These are phyloP conservation scores for Basidiobolus meristosporus DNA, from an alignment of 371 early-diverging fungal species.

Conservation along the genomic window DNA sequence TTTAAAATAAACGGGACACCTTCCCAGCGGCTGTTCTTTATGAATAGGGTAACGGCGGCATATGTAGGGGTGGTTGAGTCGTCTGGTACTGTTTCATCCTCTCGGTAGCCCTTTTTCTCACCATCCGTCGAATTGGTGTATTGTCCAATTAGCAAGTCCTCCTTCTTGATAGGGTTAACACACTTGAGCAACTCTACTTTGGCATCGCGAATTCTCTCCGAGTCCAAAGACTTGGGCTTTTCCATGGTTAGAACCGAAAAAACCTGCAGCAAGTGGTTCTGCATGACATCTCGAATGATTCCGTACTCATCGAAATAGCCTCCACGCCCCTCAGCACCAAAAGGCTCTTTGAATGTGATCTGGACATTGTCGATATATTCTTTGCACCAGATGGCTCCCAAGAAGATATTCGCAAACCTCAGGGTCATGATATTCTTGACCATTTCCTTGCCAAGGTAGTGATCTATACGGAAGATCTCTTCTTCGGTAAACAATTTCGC, in stretches of 20 bases:
- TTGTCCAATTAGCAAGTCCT: conserved; percentile 79
- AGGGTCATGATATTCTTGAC: conserved; percentile 91
- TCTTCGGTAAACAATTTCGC: conserved; percentile 61
- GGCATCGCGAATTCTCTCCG: conserved; percentile 84
- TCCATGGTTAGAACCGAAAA: conserved; percentile 88
- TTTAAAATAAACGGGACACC: conserved; percentile 93
- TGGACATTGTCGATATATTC: conserved; percentile 84
- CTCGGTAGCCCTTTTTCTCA: conserved; percentile 69
- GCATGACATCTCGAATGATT: conserved; percentile 98
- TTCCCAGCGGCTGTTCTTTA: conserved; percentile 90
- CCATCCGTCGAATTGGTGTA: conserved; percentile 54
- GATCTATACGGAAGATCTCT: conserved; percentile 95
- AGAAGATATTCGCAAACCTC: conserved; percentile 87
- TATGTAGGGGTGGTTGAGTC: conserved; percentile 80
- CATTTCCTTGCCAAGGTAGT: conserved; percentile 98
- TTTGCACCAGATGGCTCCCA: conserved; percentile 84
- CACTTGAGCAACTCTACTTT: conserved; percentile 70
- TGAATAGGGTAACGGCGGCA: conserved; percentile 67
- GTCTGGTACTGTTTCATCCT: conserved; percentile 68
- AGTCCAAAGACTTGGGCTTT: conserved; percentile 60
- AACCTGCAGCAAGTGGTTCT: conserved; percentile 91
- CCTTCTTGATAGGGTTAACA: conserved; percentile 52
- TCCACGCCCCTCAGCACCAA: conserved; percentile 97
- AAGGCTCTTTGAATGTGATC: conserved; percentile 94
- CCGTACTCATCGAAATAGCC: conserved; percentile 99